Base-by-base conservation (phyloP, 768 basidiomycete genomes). In the Kwoniella sp. region DNA sequence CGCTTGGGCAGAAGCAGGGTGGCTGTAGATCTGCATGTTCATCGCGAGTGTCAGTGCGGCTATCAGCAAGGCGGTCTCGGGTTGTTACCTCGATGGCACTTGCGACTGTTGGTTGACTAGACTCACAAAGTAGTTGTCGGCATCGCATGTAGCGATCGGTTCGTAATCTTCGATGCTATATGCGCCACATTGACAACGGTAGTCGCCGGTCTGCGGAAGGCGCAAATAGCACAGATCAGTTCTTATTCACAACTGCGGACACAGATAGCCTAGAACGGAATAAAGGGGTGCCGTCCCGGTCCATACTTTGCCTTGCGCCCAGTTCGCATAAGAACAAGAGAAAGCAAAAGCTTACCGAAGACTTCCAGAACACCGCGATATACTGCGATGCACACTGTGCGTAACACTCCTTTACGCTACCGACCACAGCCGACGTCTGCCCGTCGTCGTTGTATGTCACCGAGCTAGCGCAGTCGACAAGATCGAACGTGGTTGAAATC, bases 141-240 rank as follows among this genome's bases (percentile, higher is more conserved):
- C 30, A 2, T 28, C 29, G 22, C 54, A 55, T 8, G 54, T 55
- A 17, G 11, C 25, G 7, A 22, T 0, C 17, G 29, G 4, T 4
- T 34, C 30, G 26, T 1, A 22, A 15, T 11, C 30, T 5, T 12
- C 17, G 9, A 55, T 15, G 17, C 34, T 23, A 25, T 55, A 4
- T n/a, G 54, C n/a, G 1, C 34, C 29, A 25, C 54, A 55, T 31
- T 55, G 54, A 12, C 54, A 55, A 4, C 20, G 30, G 28, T 60
- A 60, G 26, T 60, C 25, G 11, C 26, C 30, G n/a, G 51, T 52
- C 51, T 60, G 58, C 29, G 47, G 41, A 34, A n/a, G n/a, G n/a
- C n/a, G n/a, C n/a, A n/a, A n/a, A n/a, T n/a, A n/a, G n/a, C n/a
- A n/a, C n/a, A n/a, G n/a, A n/a, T n/a, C n/a, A n/a, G n/a, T n/a